Evolutionary conservation across 2,329 filamentous ascomycete genomes (phyloP).

Genomic region (Myrmaecium sp.): DNA sequence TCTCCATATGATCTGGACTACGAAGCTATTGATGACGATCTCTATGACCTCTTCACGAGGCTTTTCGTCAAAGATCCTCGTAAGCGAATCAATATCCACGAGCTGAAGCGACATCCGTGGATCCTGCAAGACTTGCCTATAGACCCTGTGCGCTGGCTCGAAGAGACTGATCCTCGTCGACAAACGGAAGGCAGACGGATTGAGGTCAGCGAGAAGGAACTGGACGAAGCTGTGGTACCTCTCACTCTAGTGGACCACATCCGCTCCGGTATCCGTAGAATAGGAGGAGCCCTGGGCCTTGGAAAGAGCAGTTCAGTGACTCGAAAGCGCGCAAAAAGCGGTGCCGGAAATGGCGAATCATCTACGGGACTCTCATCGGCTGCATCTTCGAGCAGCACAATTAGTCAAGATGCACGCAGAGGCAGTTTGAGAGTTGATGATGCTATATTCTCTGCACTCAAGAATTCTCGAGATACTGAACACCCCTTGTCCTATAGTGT

Average conservation of each 20-base stretch:
- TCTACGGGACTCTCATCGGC: constrained; percentile 34
- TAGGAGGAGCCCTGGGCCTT: constrained; percentile 40
- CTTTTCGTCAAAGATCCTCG: constrained; percentile 81
- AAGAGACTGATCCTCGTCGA: constrained; percentile 74
- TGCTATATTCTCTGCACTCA: constrained; percentile 32
- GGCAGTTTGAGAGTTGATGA: constrained; percentile 44
- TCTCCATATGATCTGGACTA: constrained; percentile 66
- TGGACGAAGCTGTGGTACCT: constrained; percentile 78
- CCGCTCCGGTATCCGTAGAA: constrained; percentile 52
- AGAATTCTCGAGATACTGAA: constrained; percentile 36
- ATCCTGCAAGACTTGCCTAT: constrained; percentile 67
- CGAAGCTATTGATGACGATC: constrained; percentile 65
- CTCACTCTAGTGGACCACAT: constrained; percentile 76
- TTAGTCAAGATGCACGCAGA: constrained; percentile 37
- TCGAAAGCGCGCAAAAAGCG: constrained; percentile 40
- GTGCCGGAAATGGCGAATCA: constrained; percentile 36
- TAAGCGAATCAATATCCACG: constrained; percentile 71
- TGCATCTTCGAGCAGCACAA: constrained; percentile 36
- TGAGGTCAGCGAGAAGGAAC: constrained; percentile 81
- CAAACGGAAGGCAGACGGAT: constrained; percentile 70
- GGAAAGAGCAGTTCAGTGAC: constrained; percentile 15
- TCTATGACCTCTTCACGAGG: constrained; percentile 61
- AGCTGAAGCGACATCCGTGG: constrained; percentile 92
- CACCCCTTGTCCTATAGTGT: constrained; percentile 64
- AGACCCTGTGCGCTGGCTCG: constrained; percentile 61